Evolutionary conservation across 306 rosid genomes (phyloP), one percentile per base, ranked within the genome.

Genomic region (Prinsepia uniflora): DNA sequence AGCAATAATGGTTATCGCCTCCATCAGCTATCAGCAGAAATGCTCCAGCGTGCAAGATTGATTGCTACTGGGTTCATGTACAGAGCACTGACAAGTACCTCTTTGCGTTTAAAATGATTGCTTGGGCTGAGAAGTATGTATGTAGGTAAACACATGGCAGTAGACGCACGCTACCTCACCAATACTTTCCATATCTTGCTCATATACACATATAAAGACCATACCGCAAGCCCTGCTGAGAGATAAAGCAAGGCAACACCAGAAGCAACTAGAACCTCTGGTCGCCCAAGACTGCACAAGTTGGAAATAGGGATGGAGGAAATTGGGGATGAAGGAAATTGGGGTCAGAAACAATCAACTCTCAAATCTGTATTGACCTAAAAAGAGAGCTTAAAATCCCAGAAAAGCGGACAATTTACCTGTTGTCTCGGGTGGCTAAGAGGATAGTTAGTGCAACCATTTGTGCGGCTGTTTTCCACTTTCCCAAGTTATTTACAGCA

Each of bases 391-490:
- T 68, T 61, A 60, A 58, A 57, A 15, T 12, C 6, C 57, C 55
- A 34, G 47, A 30, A 46, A 67, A 49, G 3, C 14, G 75, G 75
- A 46, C 8, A 14, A 65, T 5, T 8, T 34, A 95, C 99, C 99
- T 91, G 86, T 82, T 79, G 84, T 89, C 97, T 70, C 97, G 89
- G 80, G 91, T 84, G 0, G 96, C 97, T 18, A 95, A 87, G 70
- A 95, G 99, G 84, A 86, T 79, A 60, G 97, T 89, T 73, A 91
- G 70, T 0, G 99, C 96, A 12, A 84, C 81, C 99, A 95, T 95
- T 83, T 95, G 97, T 24, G 99, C 75, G 55, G 99, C 97, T 62
- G 99, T 95, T 88, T 95, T 95, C 97, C 96, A 95, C 91, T 95
- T 95, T 39, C 97, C 99, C 97, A 91, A 88, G 87, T 86, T 89